A percentile compares a stretch with the other conserved stretches of the same genome.
Conservation (phyloP, 2,329 filamentous ascomycete genomes). For the Microcyclosporella mali region DNA sequence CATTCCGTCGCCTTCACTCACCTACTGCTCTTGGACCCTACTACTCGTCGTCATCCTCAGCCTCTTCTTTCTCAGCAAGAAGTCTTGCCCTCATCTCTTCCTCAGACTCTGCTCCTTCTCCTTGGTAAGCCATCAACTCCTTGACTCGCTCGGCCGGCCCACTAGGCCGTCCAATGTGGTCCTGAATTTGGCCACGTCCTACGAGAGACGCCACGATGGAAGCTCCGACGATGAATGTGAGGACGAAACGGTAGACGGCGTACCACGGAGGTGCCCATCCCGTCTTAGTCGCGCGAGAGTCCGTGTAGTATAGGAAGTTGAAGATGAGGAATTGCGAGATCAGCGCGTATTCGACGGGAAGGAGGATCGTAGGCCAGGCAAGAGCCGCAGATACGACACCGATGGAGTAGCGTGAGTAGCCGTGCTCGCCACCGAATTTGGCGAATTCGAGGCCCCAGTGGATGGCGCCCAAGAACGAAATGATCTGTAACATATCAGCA, state of each 20-base stretch:
- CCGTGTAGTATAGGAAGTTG: constrained; percentile 77
- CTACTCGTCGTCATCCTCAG: constrained; percentile 22
- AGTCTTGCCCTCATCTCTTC: constrained; percentile 28
- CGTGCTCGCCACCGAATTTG: constrained; percentile 58
- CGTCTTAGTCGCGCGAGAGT: constrained; percentile 62
- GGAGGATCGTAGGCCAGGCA: constrained; percentile 82
- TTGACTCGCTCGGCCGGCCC: constrained; percentile 44
- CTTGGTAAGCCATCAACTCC: constrained; percentile 40
- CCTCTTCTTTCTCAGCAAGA: constrained; percentile 26
- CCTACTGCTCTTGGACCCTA: constrained; percentile 13
- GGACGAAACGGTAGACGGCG: constrained; percentile 78
- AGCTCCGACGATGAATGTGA: constrained; percentile 81
- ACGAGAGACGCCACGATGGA: constrained; percentile 76
- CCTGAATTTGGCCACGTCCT: constrained; percentile 69
- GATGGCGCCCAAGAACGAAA: constrained; percentile 87
- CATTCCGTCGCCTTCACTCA: neutral
- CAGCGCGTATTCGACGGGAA: constrained; percentile 78
- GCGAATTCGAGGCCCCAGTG: constrained; percentile 92
- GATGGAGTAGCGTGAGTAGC: constrained; percentile 74
- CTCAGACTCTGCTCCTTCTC: constrained; percentile 25
- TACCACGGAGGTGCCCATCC: constrained; percentile 88
- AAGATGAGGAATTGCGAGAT: constrained; percentile 83
- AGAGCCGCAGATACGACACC: constrained; percentile 72
- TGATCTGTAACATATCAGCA: constrained; percentile 51
- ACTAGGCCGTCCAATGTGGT: constrained; percentile 44